A percentile compares a stretch with the other conserved stretches of the same genome.
Conservation (phyloP, 2,329 filamentous ascomycete species). For the Colletotrichum navitas region DNA sequence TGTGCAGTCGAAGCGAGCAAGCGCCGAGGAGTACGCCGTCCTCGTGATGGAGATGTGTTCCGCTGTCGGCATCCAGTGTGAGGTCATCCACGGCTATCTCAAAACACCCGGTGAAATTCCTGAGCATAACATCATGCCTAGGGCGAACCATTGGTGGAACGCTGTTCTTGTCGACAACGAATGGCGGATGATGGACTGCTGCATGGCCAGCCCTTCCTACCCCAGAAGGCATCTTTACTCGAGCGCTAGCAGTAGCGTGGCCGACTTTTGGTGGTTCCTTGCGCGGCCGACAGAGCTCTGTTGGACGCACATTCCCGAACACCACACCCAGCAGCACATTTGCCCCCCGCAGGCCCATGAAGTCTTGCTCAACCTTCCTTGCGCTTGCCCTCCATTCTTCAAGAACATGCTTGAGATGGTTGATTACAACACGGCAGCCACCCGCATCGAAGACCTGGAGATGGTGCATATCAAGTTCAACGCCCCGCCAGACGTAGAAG, state of each 20-base stretch:
- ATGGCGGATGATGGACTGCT: constrained; percentile 97
- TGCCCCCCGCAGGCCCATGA: constrained; percentile 90
- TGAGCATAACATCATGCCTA: constrained; percentile 85
- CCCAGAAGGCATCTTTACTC: constrained; percentile 85
- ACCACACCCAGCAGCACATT: constrained; percentile 91
- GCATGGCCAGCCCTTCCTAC: constrained; percentile 90
- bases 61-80: constrained; percentile 88
- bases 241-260: constrained; percentile 73
- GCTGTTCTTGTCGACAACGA: constrained; percentile 91
- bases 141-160: constrained; percentile 98
- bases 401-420: constrained; percentile 82
- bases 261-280: constrained; percentile 96
- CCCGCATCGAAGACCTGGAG: constrained; percentile 90
- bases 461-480: constrained; percentile 91
- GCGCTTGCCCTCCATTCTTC: constrained; percentile 90
- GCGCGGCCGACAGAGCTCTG: constrained; percentile 88
- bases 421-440: constrained; percentile 90
- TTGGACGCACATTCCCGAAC: constrained; percentile 94
- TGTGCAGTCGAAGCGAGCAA: constrained; percentile 85
- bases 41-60: constrained; percentile 94
- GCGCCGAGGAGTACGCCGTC: constrained; percentile 88
- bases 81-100: constrained; percentile 89
- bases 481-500: constrained; percentile 90
- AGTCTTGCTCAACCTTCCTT: constrained; percentile 86
- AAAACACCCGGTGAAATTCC: constrained; percentile 88